These are phyloP conservation scores for Fusarium secorum DNA, from an alignment of 2,329 filamentous ascomycete species.

Conservation along the genomic window DNA sequence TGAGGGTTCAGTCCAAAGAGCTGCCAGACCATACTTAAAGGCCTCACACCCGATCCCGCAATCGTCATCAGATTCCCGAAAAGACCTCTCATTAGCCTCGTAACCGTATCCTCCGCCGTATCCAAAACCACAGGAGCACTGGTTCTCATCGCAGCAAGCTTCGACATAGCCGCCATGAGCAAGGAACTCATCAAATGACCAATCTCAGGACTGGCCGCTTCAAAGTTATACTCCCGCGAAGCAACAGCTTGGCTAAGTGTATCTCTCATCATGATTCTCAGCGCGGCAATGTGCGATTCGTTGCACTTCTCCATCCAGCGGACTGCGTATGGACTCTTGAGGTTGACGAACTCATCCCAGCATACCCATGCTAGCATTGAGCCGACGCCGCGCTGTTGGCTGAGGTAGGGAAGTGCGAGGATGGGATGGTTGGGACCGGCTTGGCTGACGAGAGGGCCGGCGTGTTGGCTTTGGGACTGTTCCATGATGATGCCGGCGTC, in stretches of 20 bases:
- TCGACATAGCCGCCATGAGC: constrained; percentile 17
- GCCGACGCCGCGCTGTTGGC: not conserved
- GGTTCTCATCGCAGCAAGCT: constrained; percentile 1
- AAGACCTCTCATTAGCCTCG: constrained; percentile 2
- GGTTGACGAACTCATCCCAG: constrained; percentile 20
- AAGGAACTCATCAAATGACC: constrained; percentile 13
- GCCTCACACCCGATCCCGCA: not conserved
- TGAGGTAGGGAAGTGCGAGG: constrained; percentile 10
- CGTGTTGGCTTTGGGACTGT: constrained; percentile 10
- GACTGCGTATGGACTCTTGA: not conserved
- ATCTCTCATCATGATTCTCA: constrained; percentile 15
- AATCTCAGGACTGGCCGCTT: not conserved
- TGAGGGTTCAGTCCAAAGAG: not conserved
- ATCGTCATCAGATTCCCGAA: constrained; percentile 19
- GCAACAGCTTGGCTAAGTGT: not conserved
- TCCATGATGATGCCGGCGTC: constrained; percentile 17
- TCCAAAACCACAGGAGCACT: constrained; percentile 2
- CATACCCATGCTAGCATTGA: constrained; percentile 22
- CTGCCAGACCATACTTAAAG: constrained; percentile 25
- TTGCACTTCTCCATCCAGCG: constrained; percentile 28
- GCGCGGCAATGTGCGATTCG: not conserved
- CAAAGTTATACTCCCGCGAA: not conserved
- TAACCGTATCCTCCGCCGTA: constrained; percentile 3
- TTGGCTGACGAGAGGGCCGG: not conserved
- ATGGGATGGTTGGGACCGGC: not conserved